Percentiles rank a stretch among this genome's conserved stretches.
phyloP scores from a whole-genome alignment of 2,329 filamentous ascomycete species.

The Chaetomium globosum region DNA sequence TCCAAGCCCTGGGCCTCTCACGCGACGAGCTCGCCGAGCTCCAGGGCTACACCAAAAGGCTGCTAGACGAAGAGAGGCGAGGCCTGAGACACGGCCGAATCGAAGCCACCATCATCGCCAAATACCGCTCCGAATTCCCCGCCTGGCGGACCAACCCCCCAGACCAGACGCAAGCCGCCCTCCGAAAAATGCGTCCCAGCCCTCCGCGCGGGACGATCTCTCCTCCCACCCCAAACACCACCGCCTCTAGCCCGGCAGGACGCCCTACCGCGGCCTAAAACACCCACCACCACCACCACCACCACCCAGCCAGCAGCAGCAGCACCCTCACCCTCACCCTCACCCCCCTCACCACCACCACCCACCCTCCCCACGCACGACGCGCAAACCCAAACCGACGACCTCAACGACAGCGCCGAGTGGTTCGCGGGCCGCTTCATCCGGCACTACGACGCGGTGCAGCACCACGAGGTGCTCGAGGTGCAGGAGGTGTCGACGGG shows the following conservation, averaged over 20 bases:
- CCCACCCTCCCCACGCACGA: not conserved
- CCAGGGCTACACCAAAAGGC: constrained; percentile 29
- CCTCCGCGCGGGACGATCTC: not conserved
- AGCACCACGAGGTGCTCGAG: not conserved
- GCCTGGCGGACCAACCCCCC: not conserved
- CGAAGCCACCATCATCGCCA: constrained; percentile 9
- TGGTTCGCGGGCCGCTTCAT: not conserved
- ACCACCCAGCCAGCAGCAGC: too few species aligned
- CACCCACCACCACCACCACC: not conserved
- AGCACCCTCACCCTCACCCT: not conserved
- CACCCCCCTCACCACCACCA: too few species aligned
- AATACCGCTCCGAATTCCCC: constrained; percentile 9
- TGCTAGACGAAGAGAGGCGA: constrained; percentile 22
- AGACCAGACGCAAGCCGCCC: not conserved
- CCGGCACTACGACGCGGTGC: not conserved
- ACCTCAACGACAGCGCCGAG: not conserved
- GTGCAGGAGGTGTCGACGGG: too few species aligned
- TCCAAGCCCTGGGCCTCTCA: constrained; percentile 23
- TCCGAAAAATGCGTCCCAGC: constrained; percentile 20
- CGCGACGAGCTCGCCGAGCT: constrained; percentile 26
- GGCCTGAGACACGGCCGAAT: not conserved
- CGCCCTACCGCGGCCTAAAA: not conserved
- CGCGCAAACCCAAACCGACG: constrained; percentile 1
- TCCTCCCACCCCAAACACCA: not conserved
- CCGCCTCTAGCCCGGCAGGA: not conserved